Base-by-base conservation (phyloP, 768 basidiomycete species). In the Candolleomyces efflorescens region DNA sequence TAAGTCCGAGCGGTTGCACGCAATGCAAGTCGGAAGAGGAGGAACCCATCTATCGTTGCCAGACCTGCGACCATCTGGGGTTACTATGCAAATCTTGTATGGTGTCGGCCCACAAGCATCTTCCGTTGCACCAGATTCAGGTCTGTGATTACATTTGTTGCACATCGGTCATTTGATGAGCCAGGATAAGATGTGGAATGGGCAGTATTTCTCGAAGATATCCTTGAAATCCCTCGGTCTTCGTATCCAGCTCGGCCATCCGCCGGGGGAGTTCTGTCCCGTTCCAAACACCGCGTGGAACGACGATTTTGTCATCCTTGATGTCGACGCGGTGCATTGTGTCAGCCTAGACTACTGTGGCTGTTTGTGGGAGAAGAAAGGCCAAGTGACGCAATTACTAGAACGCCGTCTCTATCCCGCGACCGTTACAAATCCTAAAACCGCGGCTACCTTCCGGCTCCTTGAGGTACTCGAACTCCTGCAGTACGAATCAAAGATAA, bases 261-360 rank as follows among this genome's bases (percentile, higher is more conserved):
- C 50, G 4, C 26, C 49, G 11, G 60, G 60, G 3, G 43, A 59
- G 2, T 26, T 5, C 2, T 69, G 69, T 39, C 26, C 55, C 1
- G 23, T 56, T n/a, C 61, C 67, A 3, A 24, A 54, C 23, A 23
- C 32, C 1, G 43, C 59, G 18, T 24, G 49, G 4, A 55, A 59
- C 24, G 59, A 69, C n/a, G 59, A 68, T 9, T 74, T 74, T 54
- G 54, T 64, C 5, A 56, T 76, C n/a, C 60, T 75, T 26, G 60
- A 71, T 53, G 46, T 39, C 2, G 60, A 63, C 53, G 71, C 67
- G 0, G 65, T 76, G 11, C 73, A 73, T 48, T 10, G 54, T 1
- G 64, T 76, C 12, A 50, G 36, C 2, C 45, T 75, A 1, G 63
- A 70, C 55, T 75, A 66, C 56, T 76, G 75, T 54, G 64, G 56